A percentile compares a stretch with the other conserved stretches of the same genome.
Conservation (phyloP, 2,329 filamentous ascomycete species). For the Karstenula rhodostoma region DNA sequence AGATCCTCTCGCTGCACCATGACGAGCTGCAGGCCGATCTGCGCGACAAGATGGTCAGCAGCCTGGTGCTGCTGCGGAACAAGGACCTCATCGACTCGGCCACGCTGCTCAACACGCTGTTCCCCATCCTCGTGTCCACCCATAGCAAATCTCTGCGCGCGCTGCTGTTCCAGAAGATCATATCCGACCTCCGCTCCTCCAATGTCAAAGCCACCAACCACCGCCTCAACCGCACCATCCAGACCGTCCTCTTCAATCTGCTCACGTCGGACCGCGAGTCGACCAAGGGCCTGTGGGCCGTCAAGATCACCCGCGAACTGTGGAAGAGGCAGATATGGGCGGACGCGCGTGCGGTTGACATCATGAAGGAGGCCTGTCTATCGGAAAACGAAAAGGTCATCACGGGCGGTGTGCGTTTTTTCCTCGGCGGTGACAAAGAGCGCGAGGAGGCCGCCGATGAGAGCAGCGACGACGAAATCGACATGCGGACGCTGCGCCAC, state of each 20-base stretch:
- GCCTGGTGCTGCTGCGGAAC: slow-evolving; percentile 83
- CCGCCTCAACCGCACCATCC: slow-evolving; percentile 88
- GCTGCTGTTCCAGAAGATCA: slow-evolving; percentile 87
- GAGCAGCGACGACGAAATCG: slow-evolving; percentile 74
- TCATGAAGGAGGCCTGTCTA: slow-evolving; percentile 94
- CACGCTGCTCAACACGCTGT: slow-evolving; percentile 83
- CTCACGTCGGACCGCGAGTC: slow-evolving; percentile 86
- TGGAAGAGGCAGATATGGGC: slow-evolving; percentile 98
- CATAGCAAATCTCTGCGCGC: slow-evolving; percentile 87
- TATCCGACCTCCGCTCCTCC: slow-evolving; percentile 86
- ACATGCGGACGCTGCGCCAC: slow-evolving; percentile 83
- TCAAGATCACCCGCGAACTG: slow-evolving; percentile 92
- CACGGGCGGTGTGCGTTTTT: slow-evolving; percentile 87
- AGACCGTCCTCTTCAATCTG: slow-evolving; percentile 91
- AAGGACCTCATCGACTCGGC: slow-evolving; percentile 92
- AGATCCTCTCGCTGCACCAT: slow-evolving; percentile 83
- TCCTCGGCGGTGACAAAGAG: slow-evolving; percentile 95
- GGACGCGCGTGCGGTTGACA: slow-evolving; percentile 92
- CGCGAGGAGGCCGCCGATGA: slow-evolving; percentile 87
- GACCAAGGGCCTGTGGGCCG: slow-evolving; percentile 90
- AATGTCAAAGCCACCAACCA: slow-evolving; percentile 92
- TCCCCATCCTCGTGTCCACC: slow-evolving; percentile 91
- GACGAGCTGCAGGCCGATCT: slow-evolving; percentile 81
- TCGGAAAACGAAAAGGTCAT: slow-evolving; percentile 94
- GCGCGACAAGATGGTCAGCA: slow-evolving; percentile 92